These are phyloP conservation scores for Ogataea paradorogensis DNA, from an alignment of 805 yeast genomes.

Conservation along the genomic window DNA sequence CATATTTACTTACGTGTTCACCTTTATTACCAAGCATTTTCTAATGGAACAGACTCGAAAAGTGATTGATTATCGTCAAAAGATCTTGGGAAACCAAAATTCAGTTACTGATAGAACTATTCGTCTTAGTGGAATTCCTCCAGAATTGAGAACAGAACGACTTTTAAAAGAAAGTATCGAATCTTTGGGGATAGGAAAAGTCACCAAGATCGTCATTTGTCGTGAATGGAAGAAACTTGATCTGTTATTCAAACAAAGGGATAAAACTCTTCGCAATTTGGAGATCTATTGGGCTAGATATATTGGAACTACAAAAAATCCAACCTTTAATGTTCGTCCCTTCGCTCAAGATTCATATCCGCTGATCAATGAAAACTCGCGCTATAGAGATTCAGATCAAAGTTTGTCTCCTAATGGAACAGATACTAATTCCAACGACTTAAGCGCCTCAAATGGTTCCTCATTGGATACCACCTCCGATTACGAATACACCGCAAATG, in stretches of 20 bases:
- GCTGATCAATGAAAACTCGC: constrained; percentile 15
- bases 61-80: constrained; percentile 76
- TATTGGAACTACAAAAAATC: constrained; percentile 40
- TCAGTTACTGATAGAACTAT: constrained; percentile 91
- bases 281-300: constrained; percentile 75
- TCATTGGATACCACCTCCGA: constrained; percentile 18
- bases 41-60: constrained; percentile 67
- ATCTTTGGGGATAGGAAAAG: constrained; percentile 74
- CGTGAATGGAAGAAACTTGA: constrained; percentile 83
- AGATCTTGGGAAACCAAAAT: constrained; percentile 78
- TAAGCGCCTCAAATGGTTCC: background rate
- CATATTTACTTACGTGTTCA: constrained; percentile 81
- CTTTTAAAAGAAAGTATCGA: constrained; percentile 73
- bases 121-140: constrained; percentile 84
- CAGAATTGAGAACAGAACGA: constrained; percentile 68
- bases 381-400: constrained; percentile 22
- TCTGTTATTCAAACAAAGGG: constrained; percentile 57
- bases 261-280: constrained; percentile 47
- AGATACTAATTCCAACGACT: background rate
- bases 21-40: constrained; percentile 57
- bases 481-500: constrained; percentile 20
- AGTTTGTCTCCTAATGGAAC: background rate
- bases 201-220: constrained; percentile 73
- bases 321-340: constrained; percentile 26
- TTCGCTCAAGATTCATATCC: constrained; percentile 28